Conservation (phyloP, 176 grass and related monocot species). For the Dactylis glomerata region DNA sequence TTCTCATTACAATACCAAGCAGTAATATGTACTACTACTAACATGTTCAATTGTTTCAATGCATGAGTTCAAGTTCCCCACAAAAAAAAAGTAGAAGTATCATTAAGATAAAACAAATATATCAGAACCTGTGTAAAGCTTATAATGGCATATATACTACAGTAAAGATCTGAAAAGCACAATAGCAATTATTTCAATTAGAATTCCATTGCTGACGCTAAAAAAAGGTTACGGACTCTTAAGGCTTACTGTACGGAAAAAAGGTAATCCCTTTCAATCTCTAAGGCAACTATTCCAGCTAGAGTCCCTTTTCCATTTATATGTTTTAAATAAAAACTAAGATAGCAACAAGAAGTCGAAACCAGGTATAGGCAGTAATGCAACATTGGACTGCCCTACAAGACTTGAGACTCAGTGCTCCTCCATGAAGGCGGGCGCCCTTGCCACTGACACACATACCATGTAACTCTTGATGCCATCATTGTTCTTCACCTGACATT, state of each 20-base stretch:
- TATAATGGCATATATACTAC: not conserved
- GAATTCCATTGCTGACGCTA: not conserved
- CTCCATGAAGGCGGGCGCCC: not conserved
- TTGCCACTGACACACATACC: not conserved
- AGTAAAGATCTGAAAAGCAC: not conserved
- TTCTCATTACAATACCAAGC: too few species aligned
- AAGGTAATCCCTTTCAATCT: not conserved
- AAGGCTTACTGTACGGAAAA: not conserved
- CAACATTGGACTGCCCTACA: not conserved
- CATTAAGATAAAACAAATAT: not conserved
- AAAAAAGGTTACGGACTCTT: not conserved
- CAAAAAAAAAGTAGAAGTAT: not conserved
- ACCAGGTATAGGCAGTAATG: not conserved
- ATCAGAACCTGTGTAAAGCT: not conserved
- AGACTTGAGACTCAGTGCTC: not conserved
- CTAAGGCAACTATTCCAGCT: not conserved
- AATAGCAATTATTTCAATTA: not conserved
- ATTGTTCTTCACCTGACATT: not conserved
- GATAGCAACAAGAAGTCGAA: not conserved
- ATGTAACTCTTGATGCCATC: not conserved
- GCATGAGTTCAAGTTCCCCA: not conserved
- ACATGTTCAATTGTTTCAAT: too few species aligned
- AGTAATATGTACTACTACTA: too few species aligned
- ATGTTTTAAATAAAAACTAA: not conserved
- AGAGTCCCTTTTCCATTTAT: not conserved